Evolutionary conservation across 176 grass and related monocot genomes (phyloP).

Genomic region (Triticum urartu): DNA sequence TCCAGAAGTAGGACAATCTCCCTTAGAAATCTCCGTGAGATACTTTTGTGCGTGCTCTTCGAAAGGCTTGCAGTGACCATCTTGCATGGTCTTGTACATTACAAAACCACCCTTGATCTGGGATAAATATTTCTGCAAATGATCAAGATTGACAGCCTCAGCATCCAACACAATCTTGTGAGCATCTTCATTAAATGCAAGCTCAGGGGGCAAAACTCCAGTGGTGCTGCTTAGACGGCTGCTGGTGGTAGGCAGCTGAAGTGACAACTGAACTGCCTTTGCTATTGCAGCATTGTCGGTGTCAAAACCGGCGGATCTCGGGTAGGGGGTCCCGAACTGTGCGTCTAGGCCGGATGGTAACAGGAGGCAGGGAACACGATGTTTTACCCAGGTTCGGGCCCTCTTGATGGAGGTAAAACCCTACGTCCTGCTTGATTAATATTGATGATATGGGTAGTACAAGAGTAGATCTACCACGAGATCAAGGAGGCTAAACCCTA

Average conservation of each 20-base stretch:
- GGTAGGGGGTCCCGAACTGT: no score
- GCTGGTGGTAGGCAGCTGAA: not conserved
- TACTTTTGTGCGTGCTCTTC: not conserved
- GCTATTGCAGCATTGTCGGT: not conserved
- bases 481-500: no score
- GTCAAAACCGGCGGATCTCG: no score
- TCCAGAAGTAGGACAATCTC: not conserved
- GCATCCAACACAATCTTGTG: not conserved
- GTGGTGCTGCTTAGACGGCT: not conserved
- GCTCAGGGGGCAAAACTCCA: not conserved
- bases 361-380: no score
- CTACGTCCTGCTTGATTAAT: no score
- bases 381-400: no score
- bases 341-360: no score
- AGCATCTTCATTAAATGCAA: not conserved
- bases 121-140: not conserved
- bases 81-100: not conserved
- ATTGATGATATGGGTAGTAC: no score
- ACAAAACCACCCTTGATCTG: not conserved
- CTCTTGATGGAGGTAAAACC: no score
- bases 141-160: not conserved
- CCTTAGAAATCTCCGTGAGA: not conserved
- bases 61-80: not conserved
- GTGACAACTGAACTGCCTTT: not conserved
- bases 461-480: no score